Evolutionary conservation across 202 grass and related monocot species (phyloP), one percentile per base, ranked within the genome.

Genomic region (Carex sylvatica): DNA sequence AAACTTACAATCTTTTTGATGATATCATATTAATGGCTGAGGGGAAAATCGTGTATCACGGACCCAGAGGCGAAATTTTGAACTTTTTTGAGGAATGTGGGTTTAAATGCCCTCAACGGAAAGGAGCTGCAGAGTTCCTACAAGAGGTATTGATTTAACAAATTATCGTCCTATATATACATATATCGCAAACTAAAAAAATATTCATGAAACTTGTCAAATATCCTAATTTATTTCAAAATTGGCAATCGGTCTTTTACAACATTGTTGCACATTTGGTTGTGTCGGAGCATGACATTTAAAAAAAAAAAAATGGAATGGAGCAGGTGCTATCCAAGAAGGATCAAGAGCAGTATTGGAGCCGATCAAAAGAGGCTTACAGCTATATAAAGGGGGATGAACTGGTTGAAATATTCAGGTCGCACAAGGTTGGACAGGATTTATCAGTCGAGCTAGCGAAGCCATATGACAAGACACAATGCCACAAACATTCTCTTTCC

Each of bases 21-120:
- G 94, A 97, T 75, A 84, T 97, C 70, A 97, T 97, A 63, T 82
- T 97, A 64, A 97, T 97, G 92, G 88, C 87, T 46, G 92, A 97
- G 90, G 94, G 94, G 58, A 88, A 88, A 85, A 87, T 91, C 62
- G 79, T 92, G 36, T 97, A 92, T 81, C 90, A 97, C 35, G 94
- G 94, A 14, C 53, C 90, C 44, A 83, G 85, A 52, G 86, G 36
- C 66, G 77, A 67, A 64, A 83, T 97, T 91, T 76, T 94, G 64
- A 83, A 59, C 61, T 97, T 94, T 78, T 97, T 97, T 66, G 83
- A 92, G 63, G 84, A 83, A 35, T 94, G 90, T 89, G 94, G 94
- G 10, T 97, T 97, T 75, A 89, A 75, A 60, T 94, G 91, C 74
- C 94, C 94, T 0, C 83, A 89, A 86, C 89, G 94, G 79, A 97